Evolutionary conservation across 805 yeast species (phyloP), one percentile per base, ranked within the genome.

Genomic region (Wickerhamia fluorescens): DNA sequence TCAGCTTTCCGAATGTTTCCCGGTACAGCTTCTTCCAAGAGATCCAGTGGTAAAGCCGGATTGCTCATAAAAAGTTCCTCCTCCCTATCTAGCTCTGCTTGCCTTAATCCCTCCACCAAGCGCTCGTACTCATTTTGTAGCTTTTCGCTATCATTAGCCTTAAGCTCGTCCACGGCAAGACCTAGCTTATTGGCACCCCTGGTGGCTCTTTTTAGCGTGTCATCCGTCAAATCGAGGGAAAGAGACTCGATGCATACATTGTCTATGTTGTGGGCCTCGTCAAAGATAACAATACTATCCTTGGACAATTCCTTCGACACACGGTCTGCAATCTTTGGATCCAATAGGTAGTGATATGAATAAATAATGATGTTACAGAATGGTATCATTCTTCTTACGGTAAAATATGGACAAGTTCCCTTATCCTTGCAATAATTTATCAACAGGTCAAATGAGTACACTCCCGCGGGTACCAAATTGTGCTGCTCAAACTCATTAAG

Each of bases 211-310:
- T 87, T 79, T 36, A 92, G 58, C 6, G 86, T 75, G 41, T 89
- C 96, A 43, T 87, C 95, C 0, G 96, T 92, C 39, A 92, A 61
- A 50, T 92, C 97, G 27, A 92, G 68, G 5, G 96, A 85, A 23
- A 92, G 57, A 0, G 97, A 84, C 55, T 92, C 99, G 34, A 92
- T 92, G 62, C 99, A 92, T 33, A 92, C 99, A 66, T 92, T 92
- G 67, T 92, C 98, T 33, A 92, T 92, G 58, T 92, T 92, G 56
- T 92, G 99, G 27, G 98, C 98, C 61, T 92, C 99, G 60, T 92
- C 99, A 51, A 92, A 92, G 22, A 92, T 94, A 37, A 92, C 82
- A 35, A 92, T 92, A 31, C 94, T 73, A 48, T 92, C 97, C 42
- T 87, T 85, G 12, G 95, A 83, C 28, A 92, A 70, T 49, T 92